These are phyloP conservation scores for Macaranga tanarius DNA, from an alignment of 441 rosid genomes.

Conservation along the genomic window DNA sequence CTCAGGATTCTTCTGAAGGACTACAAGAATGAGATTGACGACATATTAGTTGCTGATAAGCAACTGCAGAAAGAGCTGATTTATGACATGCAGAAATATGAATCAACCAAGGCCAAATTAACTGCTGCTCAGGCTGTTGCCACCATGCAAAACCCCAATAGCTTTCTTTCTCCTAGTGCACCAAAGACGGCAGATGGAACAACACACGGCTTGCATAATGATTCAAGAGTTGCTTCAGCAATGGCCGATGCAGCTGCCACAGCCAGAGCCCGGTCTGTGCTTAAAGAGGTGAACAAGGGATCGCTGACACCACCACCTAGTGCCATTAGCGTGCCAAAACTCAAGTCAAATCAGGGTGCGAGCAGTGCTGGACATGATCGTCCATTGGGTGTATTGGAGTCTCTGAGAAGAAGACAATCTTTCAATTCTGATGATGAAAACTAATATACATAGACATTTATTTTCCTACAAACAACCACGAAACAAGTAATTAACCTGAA, in stretches of 20 bases:
- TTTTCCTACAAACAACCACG: neutral
- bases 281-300: conserved; percentile 71
- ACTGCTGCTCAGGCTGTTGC: conserved; percentile 52
- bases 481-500: neutral
- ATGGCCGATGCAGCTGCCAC: conserved; percentile 67
- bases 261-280: conserved; percentile 64
- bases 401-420: conserved; percentile 68
- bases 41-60: conserved; percentile 79
- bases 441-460: conserved; percentile 18
- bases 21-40: conserved; percentile 92
- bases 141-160: conserved; percentile 31
- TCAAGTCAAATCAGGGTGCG: conserved; percentile 46
- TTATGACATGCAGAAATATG: conserved; percentile 86
- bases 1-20: conserved; percentile 85
- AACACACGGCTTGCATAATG: conserved; percentile 23
- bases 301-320: conserved; percentile 62
- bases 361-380: conserved; percentile 36
- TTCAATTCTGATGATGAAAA: conserved; percentile 71
- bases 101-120: conserved; percentile 60
- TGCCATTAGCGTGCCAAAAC: conserved; percentile 69
- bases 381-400: conserved; percentile 66
- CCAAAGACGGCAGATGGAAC: conserved; percentile 18
- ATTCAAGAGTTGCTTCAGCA: conserved; percentile 60
- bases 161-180: conserved; percentile 38
- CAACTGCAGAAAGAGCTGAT: conserved; percentile 92